Base-by-base conservation (phyloP, 257 asterid genomes). In the Coffea canephora region DNA sequence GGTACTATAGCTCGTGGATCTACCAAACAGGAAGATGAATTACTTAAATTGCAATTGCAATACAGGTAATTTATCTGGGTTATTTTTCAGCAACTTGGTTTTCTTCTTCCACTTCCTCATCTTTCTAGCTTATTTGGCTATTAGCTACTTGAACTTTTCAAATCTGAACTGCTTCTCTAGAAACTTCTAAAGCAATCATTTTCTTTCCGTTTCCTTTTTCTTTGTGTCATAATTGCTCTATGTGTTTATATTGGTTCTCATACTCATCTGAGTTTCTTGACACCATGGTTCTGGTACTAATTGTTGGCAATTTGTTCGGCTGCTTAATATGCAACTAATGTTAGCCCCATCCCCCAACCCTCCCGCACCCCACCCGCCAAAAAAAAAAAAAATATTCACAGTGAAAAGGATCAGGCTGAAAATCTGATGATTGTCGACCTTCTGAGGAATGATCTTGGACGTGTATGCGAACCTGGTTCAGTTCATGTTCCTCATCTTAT, bases 321-420 rank as follows among this genome's bases (percentile, higher is more conserved):
- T 36, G 76, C 76, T 69, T 13, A 19, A 3, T 2, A 46, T 10
- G 23, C 13, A 27, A 50, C 19, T 34, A 41, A 27, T 9, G 19
- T 18, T 57, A 36, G 19, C 31, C 31, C 55, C 43, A 16, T 77
- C 75, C 55, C 31, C 31, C 31, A 31, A 31, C 31, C 31, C 31
- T 31, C 31, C 31, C 1, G 27, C 27, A 27, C 27, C 27, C 27
- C 27, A 0, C 31, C 31, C 31, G n/a, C 31, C 31, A 31, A 31
- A 31, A 31, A 31, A 31, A 31, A 31, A 39, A 39, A 39, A 39
- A 39, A 39, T 2, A 39, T 2, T 72, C 39, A 75, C 91, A 96
- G 99, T 81, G 99, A 96, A 85, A 96, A 96, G 87, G 99, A 96
- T 81, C 99, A 96, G 84, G 99, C 99, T 27, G 99, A 96, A 79